Evolutionary conservation across 139 green algal genomes (phyloP), one percentile per base, ranked within the genome.

Genomic region (Desmodesmus armatus): DNA sequence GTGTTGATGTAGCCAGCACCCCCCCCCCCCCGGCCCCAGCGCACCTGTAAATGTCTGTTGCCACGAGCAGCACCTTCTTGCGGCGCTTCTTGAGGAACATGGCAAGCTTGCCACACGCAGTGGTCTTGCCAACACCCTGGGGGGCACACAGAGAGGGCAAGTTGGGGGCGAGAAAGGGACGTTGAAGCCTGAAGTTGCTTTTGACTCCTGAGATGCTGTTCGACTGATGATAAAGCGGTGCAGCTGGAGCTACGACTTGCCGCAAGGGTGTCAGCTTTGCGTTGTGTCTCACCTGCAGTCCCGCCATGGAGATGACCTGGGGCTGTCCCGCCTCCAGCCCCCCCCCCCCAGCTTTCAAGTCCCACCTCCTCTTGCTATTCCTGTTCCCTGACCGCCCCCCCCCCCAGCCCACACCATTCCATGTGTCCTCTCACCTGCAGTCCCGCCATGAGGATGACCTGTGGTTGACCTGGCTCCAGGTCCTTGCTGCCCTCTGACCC

Each of bases 41-140:
- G n/a, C n/a, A n/a, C n/a, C n/a, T 53, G 51, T 86, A 86, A 51
- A 86, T 53, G 43, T 86, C 80, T 7, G 80, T 86, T 2, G 80
- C 80, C 35, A 86, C 80, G 49, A 86, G 33, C 80, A 86, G 51
- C 27, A 86, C 80, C 35, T 39, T 89, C 79, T 97, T 96, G 35
- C 89, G 87, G 47, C 93, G 79, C 86, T 96, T 93, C 87, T 95
- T 92, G 23, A 99, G 92, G 85, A 92, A 95, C 44, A 95, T 81
- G 0, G 97, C 97, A 73, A 99, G 92, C 92, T 99, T 99, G 63
- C 95, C 97, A 40, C 92, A 97, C 0, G 96, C 95, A 0, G 97
- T 99, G 17, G 97, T 99, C 90, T 99, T 99, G 47, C 97, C 97
- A 51, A 99, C 98, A 27, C 97, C 97, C 85, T 99, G 96, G n/a